These are phyloP conservation scores for Ophiostoma fasciatum DNA, from an alignment of 2,329 filamentous ascomycete genomes.

Conservation along the genomic window DNA sequence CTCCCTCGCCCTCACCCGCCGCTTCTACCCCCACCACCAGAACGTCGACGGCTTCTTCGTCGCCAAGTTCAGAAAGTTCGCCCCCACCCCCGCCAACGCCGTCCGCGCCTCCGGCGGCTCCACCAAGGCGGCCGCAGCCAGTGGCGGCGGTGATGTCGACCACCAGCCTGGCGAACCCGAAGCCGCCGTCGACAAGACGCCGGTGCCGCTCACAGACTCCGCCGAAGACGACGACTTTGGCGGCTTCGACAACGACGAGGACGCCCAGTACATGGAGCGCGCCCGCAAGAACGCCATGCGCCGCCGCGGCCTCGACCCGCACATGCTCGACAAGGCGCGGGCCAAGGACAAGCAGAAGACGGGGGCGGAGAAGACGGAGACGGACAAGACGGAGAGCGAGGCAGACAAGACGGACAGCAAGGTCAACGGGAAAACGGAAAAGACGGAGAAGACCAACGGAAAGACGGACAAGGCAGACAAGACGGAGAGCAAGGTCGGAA, in stretches of 20 bases:
- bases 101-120: slow-evolving; percentile 18
- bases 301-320: slow-evolving; percentile 59
- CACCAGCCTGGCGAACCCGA: slow-evolving; percentile 1
- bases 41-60: slow-evolving; percentile 88
- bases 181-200: slow-evolving; percentile 47
- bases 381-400: slow-evolving; percentile 9
- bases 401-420: slow-evolving; percentile 28
- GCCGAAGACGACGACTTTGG: slow-evolving; percentile 42
- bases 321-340: slow-evolving; percentile 28
- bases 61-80: slow-evolving; percentile 90
- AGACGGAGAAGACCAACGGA: slow-evolving; percentile 10
- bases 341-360: slow-evolving; percentile 9
- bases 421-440: slow-evolving; percentile 14
- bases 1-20: slow-evolving; percentile 64
- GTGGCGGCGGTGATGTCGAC: no score
- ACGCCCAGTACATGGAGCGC: slow-evolving; percentile 55
- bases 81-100: slow-evolving; percentile 52
- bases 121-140: slow-evolving; percentile 8
- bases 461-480: slow-evolving; percentile 7
- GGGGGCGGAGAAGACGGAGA: slow-evolving; percentile 7
- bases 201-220: slow-evolving; percentile 35
- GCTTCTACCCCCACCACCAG: slow-evolving; percentile 78
- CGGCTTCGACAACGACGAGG: slow-evolving; percentile 60
- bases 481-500: slow-evolving; percentile 2
- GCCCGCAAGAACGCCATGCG: slow-evolving; percentile 61